phyloP scores from a whole-genome alignment of 177 flowering plant genomes.

The Vitis hybrid region DNA sequence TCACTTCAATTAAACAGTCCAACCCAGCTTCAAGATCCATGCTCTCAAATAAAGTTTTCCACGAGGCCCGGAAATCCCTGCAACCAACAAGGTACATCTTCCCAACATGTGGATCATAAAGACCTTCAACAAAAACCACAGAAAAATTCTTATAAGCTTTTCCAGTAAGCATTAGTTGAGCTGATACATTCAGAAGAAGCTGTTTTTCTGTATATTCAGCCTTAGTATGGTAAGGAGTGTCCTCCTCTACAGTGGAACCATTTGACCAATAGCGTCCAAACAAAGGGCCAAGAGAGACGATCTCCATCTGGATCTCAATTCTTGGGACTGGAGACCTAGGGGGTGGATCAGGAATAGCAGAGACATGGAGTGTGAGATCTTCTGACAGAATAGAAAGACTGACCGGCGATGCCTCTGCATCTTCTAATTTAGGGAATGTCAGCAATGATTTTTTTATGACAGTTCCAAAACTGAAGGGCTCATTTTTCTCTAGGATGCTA shows the following conservation, averaged over 20 bases:
- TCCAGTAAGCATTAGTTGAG: conserved; percentile 57
- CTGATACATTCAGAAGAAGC: conserved; percentile 84
- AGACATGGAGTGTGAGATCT: conserved; percentile 65
- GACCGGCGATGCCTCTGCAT: conserved; percentile 21
- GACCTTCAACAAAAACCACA: conserved; percentile 69
- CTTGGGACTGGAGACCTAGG: conserved; percentile 26
- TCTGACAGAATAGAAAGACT: conserved; percentile 71
- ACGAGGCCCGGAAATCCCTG: conserved; percentile 73
- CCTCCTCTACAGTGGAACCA: conserved; percentile 25
- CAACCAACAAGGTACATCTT: conserved; percentile 87
- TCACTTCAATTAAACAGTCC: conserved; percentile 77
- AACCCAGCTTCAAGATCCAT: conserved; percentile 80
- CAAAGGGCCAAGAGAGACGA: conserved; percentile 69
- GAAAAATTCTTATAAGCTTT: conserved; percentile 44
- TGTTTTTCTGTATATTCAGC: conserved; percentile 61
- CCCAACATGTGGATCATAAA: conserved; percentile 73
- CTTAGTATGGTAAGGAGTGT: conserved; percentile 38
- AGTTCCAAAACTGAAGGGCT: conserved; percentile 56
- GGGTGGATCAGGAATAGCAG: conserved; percentile 46
- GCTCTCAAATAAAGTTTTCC: conserved; percentile 61
- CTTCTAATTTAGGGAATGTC: conserved; percentile 61
- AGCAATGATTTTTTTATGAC: conserved; percentile 68
- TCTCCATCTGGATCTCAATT: conserved; percentile 47
- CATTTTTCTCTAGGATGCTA: conserved; percentile 51
- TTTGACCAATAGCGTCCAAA: conserved; percentile 63